Conservation (phyloP, 305 asterid species). For the Fraxinus baroniana region DNA sequence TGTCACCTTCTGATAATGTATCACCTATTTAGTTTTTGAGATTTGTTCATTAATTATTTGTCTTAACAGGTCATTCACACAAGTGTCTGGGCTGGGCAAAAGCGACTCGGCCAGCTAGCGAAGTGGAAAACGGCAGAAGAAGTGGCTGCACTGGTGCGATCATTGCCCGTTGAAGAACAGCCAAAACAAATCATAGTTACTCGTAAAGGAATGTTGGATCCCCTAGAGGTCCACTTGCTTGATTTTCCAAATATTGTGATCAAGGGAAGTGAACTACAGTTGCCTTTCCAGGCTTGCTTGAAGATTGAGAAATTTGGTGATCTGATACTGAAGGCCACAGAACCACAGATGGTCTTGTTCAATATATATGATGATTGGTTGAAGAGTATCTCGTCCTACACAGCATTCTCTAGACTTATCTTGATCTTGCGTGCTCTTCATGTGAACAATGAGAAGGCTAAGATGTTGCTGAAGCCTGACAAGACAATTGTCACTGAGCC, state of each 20-base stretch:
- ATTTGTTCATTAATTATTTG: neutral
- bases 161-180: constrained; percentile 97
- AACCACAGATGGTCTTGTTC: constrained; percentile 98
- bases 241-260: constrained; percentile 98
- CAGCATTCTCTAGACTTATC: constrained; percentile 95
- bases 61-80: constrained; percentile 88
- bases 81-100: constrained; percentile 99
- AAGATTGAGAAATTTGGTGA: constrained; percentile 99
- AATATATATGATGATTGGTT: constrained; percentile 99
- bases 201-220: constrained; percentile 99
- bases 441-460: constrained; percentile 96
- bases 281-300: constrained; percentile 99
- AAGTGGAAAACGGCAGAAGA: constrained; percentile 99
- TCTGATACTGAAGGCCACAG: constrained; percentile 95
- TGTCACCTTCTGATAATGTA: constrained; percentile 1
- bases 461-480: constrained; percentile 98
- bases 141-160: constrained; percentile 97
- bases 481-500: constrained; percentile 91
- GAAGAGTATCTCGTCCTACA: constrained; percentile 93
- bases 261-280: constrained; percentile 96
- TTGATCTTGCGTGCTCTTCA: constrained; percentile 94
- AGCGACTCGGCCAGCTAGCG: constrained; percentile 98
- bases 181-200: constrained; percentile 98
- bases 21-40: neutral
- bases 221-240: constrained; percentile 95